Evolutionary conservation across 352 stramenopile genomes (phyloP).

Genomic region (Phytophthora brassicae): DNA sequence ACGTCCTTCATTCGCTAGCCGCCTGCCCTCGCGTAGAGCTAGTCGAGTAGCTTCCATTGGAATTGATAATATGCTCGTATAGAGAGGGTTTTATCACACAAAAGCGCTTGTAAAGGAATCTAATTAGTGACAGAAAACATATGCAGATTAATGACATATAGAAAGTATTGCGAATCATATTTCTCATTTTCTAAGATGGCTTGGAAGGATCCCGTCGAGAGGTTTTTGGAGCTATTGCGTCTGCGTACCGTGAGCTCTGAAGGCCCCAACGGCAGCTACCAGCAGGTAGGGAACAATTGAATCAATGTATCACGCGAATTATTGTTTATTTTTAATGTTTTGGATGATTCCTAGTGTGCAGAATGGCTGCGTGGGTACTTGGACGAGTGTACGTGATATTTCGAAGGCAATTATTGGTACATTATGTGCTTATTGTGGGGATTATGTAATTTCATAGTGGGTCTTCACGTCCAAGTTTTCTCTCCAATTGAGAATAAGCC

Average conservation of each 20-base stretch:
- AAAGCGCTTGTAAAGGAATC: conserved; percentile 3
- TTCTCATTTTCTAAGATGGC: conserved; percentile 1
- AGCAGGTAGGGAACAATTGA: conserved; percentile 34
- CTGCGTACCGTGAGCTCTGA: conserved; percentile 81
- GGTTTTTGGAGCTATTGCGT: conserved; percentile 81
- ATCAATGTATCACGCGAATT: no score
- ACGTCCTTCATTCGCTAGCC: conserved; percentile 36
- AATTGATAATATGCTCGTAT: background rate
- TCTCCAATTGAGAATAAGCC: conserved; percentile 74
- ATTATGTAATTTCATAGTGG: conserved; percentile 30
- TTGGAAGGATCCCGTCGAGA: conserved; percentile 42
- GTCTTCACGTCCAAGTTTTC: conserved; percentile 51
- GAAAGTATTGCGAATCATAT: conserved; percentile 8
- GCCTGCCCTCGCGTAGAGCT: conserved; percentile 43
- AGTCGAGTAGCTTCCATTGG: conserved; percentile 35
- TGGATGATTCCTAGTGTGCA: conserved; percentile 42
- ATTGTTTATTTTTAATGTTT: no score
- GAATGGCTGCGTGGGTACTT: conserved; percentile 69
- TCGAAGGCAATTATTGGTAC: background rate
- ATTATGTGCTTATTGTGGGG: background rate
- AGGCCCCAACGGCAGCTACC: conserved; percentile 66
- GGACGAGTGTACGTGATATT: conserved; percentile 35
- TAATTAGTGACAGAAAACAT: background rate
- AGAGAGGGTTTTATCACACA: background rate
- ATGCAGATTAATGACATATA: background rate